These are phyloP conservation scores for Kwoniella botswanensis DNA, from an alignment of 768 basidiomycete species.

Conservation along the genomic window DNA sequence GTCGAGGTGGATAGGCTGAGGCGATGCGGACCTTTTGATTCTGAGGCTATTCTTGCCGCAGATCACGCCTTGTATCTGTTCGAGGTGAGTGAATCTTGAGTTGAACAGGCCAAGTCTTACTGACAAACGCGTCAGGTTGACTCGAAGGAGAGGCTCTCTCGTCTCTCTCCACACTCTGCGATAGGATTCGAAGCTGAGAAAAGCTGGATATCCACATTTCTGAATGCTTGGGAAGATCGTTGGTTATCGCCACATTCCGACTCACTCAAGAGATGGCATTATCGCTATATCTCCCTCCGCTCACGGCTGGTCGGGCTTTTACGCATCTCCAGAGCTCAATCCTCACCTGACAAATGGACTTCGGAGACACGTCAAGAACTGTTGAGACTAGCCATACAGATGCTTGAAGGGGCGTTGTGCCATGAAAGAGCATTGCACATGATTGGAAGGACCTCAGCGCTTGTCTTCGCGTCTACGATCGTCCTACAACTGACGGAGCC, in stretches of 20 bases:
- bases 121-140: conserved; percentile 2
- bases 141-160: conserved; percentile 13
- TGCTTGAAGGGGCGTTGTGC: conserved; percentile 11
- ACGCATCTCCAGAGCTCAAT: conserved; percentile 8
- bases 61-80: conserved; percentile 20
- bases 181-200: conserved; percentile 15
- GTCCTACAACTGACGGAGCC: conserved; percentile 12
- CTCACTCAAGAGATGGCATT: conserved; percentile 16
- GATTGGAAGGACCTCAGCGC: conserved; percentile 5
- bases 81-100: conserved; percentile 10
- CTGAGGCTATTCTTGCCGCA: conserved; percentile 12
- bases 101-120: not conserved
- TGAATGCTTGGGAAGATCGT: conserved; percentile 4
- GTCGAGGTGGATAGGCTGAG: conserved; percentile 10
- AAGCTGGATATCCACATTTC: conserved; percentile 5
- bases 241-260: conserved; percentile 15
- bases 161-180: not conserved
- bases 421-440: conserved; percentile 23
- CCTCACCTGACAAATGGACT: conserved; percentile 7
- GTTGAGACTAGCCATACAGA: conserved; percentile 1
- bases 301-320: conserved; percentile 17
- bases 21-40: not conserved
- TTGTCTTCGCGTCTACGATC: conserved; percentile 18
- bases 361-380: conserved; percentile 1
- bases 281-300: conserved; percentile 11